Percentiles rank a stretch among this genome's conserved stretches.
These are phyloP conservation scores for Micractinium conductrix DNA, from an alignment of 139 green algal species.

Conservation along the genomic window DNA sequence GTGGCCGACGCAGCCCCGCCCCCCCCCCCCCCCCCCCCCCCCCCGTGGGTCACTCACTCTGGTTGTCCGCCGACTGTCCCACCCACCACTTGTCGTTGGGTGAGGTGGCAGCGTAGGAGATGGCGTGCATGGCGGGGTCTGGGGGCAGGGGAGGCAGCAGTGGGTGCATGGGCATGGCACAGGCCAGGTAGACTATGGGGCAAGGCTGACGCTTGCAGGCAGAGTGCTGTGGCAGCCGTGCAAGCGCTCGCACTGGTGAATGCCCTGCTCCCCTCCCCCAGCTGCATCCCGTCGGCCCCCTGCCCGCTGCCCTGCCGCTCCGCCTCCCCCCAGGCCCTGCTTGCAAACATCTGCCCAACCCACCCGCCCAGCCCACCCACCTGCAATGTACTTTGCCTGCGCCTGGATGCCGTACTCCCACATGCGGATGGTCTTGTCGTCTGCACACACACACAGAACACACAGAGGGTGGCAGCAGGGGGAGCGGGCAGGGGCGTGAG, in stretches of 20 bases:
- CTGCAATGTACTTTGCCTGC: slow-evolving; percentile 84
- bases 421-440: slow-evolving; percentile 98
- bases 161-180: not conserved
- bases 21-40: no score
- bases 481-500: not conserved
- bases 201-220: no score
- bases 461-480: slow-evolving; percentile 37
- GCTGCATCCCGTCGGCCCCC: no score
- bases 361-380: not conserved
- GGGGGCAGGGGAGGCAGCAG: slow-evolving; percentile 35
- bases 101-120: slow-evolving; percentile 78
- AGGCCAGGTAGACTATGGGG: no score
- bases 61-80: slow-evolving; percentile 77
- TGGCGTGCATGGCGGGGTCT: slow-evolving; percentile 97
- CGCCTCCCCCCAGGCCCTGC: no score
- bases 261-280: no score
- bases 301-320: no score
- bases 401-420: slow-evolving; percentile 99
- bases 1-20: no score
- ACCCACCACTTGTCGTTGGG: slow-evolving; percentile 82
- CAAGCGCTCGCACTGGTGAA: not conserved
- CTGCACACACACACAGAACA: slow-evolving; percentile 45
- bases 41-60: slow-evolving; percentile 62
- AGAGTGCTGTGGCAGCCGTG: not conserved
- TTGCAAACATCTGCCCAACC: no score